These are phyloP conservation scores for Alternaria postmessia DNA, from an alignment of 2,329 filamentous ascomycete species.

Conservation along the genomic window DNA sequence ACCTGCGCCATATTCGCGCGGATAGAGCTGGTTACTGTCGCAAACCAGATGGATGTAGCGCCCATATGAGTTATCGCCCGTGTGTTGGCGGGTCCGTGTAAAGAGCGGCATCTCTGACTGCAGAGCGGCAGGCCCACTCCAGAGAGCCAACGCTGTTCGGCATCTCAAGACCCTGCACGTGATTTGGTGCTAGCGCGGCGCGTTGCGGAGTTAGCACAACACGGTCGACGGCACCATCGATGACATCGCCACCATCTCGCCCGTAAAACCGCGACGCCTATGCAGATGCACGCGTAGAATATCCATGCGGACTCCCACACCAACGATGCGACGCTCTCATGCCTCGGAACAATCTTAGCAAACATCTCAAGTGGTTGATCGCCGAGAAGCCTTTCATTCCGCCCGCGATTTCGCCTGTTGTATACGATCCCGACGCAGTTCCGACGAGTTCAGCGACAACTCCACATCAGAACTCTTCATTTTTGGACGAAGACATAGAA, in stretches of 20 bases:
- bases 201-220: conserved; percentile 29
- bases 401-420: conserved; percentile 37
- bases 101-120: conserved; percentile 2
- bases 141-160: neutral
- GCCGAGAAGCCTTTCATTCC: conserved; percentile 56
- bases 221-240: conserved; percentile 21
- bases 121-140: neutral
- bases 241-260: conserved; percentile 34
- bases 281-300: conserved; percentile 33
- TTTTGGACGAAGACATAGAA: conserved; percentile 15
- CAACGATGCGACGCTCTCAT: conserved; percentile 49
- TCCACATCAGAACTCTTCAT: conserved; percentile 23
- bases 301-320: conserved; percentile 27
- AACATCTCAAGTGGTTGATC: conserved; percentile 60
- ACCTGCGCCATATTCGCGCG: neutral
- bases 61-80: neutral
- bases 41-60: neutral
- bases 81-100: conserved; percentile 1
- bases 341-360: conserved; percentile 59
- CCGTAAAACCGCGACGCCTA: conserved; percentile 13
- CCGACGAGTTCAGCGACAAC: conserved; percentile 31
- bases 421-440: conserved; percentile 38
- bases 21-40: neutral
- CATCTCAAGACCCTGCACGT: conserved; percentile 31
- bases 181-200: conserved; percentile 35